phyloP scores from a whole-genome alignment of 139 green algal species.

The Eudorina sp. region DNA sequence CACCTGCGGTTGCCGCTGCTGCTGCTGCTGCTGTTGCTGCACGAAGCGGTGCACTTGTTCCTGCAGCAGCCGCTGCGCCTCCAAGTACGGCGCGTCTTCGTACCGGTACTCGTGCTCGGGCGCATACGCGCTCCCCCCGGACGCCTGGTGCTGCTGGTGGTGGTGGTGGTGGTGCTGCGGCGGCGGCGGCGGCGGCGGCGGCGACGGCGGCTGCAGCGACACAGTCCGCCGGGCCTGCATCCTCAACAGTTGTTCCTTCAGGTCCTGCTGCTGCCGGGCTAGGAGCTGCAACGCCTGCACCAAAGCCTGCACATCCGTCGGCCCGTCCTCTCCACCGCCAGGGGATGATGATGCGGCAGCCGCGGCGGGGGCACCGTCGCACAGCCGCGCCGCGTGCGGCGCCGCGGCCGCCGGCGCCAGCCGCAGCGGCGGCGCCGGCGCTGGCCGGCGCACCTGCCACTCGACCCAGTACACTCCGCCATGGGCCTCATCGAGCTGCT shows the following conservation, averaged over 20 bases:
- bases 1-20: background rate
- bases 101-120: no score
- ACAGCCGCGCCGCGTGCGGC: background rate
- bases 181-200: no score
- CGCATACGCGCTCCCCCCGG: no score
- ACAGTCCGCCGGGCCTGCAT: background rate
- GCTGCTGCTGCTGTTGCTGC: background rate
- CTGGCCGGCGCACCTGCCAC: slow-evolving; percentile 3
- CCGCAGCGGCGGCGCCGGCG: background rate
- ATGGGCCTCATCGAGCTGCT: background rate
- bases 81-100: no score
- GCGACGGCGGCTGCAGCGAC: background rate
- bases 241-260: background rate
- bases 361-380: background rate
- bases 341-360: background rate
- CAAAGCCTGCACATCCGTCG: background rate
- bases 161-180: no score
- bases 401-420: background rate
- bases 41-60: no score
- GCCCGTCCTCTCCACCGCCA: background rate
- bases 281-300: background rate
- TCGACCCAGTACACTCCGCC: background rate
- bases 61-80: background rate
- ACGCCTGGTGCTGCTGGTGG: no score
- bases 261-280: background rate